These are phyloP conservation scores for Dactylellina cionopaga DNA, from an alignment of 2,329 filamentous ascomycete species.

Conservation along the genomic window DNA sequence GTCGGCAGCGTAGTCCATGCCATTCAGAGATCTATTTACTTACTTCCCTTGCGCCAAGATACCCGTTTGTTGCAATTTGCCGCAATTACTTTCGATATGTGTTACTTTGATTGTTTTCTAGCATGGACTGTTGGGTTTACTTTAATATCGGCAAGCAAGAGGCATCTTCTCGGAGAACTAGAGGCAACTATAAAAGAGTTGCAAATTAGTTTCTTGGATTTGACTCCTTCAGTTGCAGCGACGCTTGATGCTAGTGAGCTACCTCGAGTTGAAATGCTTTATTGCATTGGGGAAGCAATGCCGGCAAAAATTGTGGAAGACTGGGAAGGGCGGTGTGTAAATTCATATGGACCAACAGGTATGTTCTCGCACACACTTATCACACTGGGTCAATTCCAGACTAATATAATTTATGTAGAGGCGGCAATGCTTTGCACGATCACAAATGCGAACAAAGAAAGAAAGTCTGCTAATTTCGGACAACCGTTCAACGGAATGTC, in stretches of 20 bases:
- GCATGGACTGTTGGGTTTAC: conserved; percentile 63
- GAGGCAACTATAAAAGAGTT: conserved; percentile 59
- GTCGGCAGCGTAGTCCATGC: conserved; percentile 62
- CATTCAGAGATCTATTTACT: conserved; percentile 59
- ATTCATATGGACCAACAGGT: conserved; percentile 62
- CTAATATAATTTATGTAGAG: conserved; percentile 57
- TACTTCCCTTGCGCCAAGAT: conserved; percentile 61
- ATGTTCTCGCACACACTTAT: too few species aligned
- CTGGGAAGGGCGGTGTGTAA: conserved; percentile 62
- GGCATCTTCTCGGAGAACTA: conserved; percentile 60
- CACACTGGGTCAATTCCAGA: too few species aligned
- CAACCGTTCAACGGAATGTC: conserved; percentile 62
- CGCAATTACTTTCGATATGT: conserved; percentile 61
- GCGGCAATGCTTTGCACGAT: conserved; percentile 64
- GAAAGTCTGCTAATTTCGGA: conserved; percentile 61
- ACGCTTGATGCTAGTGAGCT: conserved; percentile 59
- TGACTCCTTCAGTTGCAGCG: conserved; percentile 62
- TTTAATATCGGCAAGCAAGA: conserved; percentile 61
- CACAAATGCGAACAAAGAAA: conserved; percentile 57
- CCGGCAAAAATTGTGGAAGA: conserved; percentile 59
- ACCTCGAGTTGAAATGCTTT: conserved; percentile 61
- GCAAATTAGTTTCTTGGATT: conserved; percentile 60
- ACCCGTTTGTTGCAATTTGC: conserved; percentile 63
- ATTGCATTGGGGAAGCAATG: conserved; percentile 64
- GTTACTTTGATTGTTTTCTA: conserved; percentile 64